Conservation (phyloP, 2,329 filamentous ascomycete genomes). For the Phaeosphaeria sp. region DNA sequence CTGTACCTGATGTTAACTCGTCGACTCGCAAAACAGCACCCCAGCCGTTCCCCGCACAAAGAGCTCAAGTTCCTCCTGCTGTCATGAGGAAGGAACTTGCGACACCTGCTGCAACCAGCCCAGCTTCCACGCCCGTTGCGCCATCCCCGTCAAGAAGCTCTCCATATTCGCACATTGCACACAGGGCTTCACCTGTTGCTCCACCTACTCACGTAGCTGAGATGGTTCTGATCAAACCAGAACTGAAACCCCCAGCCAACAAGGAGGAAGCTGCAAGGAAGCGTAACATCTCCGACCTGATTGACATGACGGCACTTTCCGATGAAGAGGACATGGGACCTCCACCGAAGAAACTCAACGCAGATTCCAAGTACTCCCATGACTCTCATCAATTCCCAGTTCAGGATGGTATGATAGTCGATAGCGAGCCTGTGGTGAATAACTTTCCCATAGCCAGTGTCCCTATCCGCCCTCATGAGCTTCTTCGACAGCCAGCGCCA, state of each 20-base stretch:
- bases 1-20: constrained; percentile 52
- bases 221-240: constrained; percentile 37
- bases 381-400: constrained; percentile 13
- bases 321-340: constrained; percentile 52
- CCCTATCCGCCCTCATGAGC: constrained; percentile 16
- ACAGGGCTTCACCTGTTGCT: constrained; percentile 18
- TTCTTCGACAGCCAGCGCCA: constrained; percentile 6
- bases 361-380: constrained; percentile 17
- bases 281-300: constrained; percentile 59
- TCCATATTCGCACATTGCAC: constrained; percentile 22
- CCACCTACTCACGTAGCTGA: constrained; percentile 36
- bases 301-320: constrained; percentile 58
- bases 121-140: constrained; percentile 19
- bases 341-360: constrained; percentile 40
- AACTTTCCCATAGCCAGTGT: constrained; percentile 32
- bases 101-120: constrained; percentile 22
- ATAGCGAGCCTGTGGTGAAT: constrained; percentile 16
- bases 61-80: constrained; percentile 25
- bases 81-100: constrained; percentile 27
- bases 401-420: constrained; percentile 18
- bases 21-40: constrained; percentile 25
- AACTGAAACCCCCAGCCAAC: constrained; percentile 47
- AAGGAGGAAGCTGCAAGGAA: constrained; percentile 65
- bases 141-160: constrained; percentile 17
- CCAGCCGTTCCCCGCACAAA: constrained; percentile 15